Evolutionary conservation across 2,329 filamentous ascomycete genomes (phyloP), one percentile per base, ranked within the genome.

Genomic region (Cladorrhinum sp.): DNA sequence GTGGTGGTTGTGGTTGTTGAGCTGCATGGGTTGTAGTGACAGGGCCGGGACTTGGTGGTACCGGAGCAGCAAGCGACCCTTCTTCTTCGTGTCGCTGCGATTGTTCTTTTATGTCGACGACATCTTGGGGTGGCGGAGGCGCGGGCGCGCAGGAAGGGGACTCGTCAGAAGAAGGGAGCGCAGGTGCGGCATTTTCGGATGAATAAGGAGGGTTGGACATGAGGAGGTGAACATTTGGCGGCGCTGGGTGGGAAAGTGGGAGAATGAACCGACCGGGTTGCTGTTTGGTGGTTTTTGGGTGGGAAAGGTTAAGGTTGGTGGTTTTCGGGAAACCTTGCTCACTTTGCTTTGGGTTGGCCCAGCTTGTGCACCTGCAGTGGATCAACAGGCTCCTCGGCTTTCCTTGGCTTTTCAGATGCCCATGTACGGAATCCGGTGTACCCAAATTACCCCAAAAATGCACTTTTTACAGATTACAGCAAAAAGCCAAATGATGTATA

Each of bases 151-250:
- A 29, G 25, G 50, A 32, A 24, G 32, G 36, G 53, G 13, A 41
- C 12, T 23, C 24, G 58, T 36, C 32, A 57, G 63, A n/a, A 54
- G 27, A 24, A 55, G 49, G 49, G n/a, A 45, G 41, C 41, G 77
- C 71, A 67, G 67, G 71, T 81, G 81, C 78, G 80, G 79, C 80
- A 83, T 83, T 80, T 81, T 81, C 79, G 75, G 74, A 73, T 72
- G 76, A 73, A 73, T 72, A 72, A 73, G 75, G 75, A 76, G 77
- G 75, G 72, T 73, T 80, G 76, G 81, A 84, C 82, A 85, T 85
- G 81, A 79, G 81, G 77, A 79, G 81, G 77, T 75, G 74, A 76
- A 80, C 82, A 84, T 84, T 75, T 78, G 79, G 78, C 76, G 73
- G 55, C 55, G 58, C 58, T 54, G 24, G 45, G 51, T 36, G 60